Conservation (phyloP, 306 rosid genomes). For the Carpinus viminea region DNA sequence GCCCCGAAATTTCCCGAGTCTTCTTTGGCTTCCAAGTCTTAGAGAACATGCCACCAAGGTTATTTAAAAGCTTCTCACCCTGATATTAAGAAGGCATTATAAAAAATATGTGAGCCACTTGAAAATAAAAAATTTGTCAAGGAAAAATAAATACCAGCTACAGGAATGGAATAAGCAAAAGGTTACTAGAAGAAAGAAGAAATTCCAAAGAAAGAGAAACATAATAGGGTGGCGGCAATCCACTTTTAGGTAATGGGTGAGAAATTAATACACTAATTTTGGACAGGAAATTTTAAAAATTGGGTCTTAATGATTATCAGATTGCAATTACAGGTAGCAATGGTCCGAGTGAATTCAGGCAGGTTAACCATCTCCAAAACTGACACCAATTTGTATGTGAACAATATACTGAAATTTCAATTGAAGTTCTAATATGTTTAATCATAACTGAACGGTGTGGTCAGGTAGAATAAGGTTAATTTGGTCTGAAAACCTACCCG, state of each 20-base stretch:
- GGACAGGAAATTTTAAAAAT: neutral
- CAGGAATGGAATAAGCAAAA: neutral
- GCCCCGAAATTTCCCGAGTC: constrained; percentile 63
- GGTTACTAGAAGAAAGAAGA: neutral
- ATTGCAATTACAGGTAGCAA: neutral
- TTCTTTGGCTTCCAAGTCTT: constrained; percentile 91
- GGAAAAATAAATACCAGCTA: neutral
- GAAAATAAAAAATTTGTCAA: too few species aligned
- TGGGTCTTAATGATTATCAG: neutral
- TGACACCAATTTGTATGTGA: neutral
- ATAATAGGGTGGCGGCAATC: neutral
- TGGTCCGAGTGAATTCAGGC: neutral
- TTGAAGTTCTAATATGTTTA: neutral
- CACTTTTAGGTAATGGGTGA: neutral
- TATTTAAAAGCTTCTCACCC: constrained; percentile 94
- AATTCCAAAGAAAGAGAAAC: neutral
- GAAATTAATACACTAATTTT: neutral
- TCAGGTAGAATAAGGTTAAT: neutral
- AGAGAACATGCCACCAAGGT: constrained; percentile 95
- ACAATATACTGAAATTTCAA: neutral
- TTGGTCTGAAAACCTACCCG: neutral
- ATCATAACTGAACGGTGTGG: too few species aligned
- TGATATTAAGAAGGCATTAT: constrained; percentile 21
- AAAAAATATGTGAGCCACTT: neutral
- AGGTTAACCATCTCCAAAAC: neutral